Evolutionary conservation across 2,329 filamentous ascomycete genomes (phyloP).

Genomic region (Volutella citrinella): DNA sequence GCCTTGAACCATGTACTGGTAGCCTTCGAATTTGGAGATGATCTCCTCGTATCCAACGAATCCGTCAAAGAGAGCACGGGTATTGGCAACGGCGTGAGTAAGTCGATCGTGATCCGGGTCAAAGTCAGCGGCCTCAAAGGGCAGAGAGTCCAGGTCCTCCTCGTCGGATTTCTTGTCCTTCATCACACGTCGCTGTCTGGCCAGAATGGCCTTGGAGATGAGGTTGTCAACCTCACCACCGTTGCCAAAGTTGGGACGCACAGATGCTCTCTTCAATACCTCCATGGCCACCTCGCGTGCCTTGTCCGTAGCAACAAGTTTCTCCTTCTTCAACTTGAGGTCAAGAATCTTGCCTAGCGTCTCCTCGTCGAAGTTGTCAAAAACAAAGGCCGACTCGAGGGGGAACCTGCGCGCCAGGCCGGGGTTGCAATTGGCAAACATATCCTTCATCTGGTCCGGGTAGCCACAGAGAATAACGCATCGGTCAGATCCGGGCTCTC

Average conservation of each 20-base stretch:
- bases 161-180: conserved; percentile 17
- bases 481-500: conserved; percentile 65
- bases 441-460: conserved; percentile 63
- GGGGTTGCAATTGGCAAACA: conserved; percentile 72
- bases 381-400: conserved; percentile 60
- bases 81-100: conserved; percentile 38
- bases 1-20: conserved; percentile 51
- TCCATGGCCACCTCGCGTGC: conserved; percentile 57
- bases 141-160: conserved; percentile 20
- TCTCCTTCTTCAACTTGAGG: conserved; percentile 58
- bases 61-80: conserved; percentile 54
- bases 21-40: conserved; percentile 51
- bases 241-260: conserved; percentile 71
- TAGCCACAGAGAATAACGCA: conserved; percentile 74
- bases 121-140: conserved; percentile 44
- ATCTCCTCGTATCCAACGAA: conserved; percentile 58
- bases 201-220: conserved; percentile 23
- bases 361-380: conserved; percentile 63
- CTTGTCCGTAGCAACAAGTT: conserved; percentile 49
- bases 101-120: conserved; percentile 55
- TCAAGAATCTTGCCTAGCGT: conserved; percentile 62
- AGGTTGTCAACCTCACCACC: conserved; percentile 67
- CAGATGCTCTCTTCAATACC: conserved; percentile 57
- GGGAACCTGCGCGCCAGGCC: conserved; percentile 67
- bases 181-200: conserved; percentile 21